These are phyloP conservation scores for Carex arenaria DNA, from an alignment of 202 grass and related monocot genomes.

Conservation along the genomic window DNA sequence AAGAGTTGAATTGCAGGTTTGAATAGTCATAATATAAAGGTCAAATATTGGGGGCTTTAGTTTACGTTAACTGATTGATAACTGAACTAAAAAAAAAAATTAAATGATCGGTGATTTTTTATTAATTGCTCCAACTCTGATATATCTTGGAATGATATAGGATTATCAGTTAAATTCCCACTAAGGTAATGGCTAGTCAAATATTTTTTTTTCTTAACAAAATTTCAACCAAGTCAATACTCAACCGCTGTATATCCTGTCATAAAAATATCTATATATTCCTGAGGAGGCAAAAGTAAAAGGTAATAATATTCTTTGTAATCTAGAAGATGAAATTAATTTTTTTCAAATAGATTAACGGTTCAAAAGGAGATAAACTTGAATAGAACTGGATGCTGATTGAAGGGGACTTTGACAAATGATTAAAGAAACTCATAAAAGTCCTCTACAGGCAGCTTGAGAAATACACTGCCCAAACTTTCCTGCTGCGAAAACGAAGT, in stretches of 20 bases:
- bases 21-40: background rate
- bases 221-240: background rate
- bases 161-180: background rate
- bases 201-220: background rate
- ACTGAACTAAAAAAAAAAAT: background rate
- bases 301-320: background rate
- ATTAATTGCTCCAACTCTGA: background rate
- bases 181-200: background rate
- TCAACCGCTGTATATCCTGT: background rate
- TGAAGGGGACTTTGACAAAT: background rate
- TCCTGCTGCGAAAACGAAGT: background rate
- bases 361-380: background rate
- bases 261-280: background rate
- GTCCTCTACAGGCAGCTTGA: background rate
- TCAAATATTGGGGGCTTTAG: background rate
- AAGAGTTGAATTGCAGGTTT: slow-evolving; percentile 5
- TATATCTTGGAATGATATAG: background rate
- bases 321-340: background rate
- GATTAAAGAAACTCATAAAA: background rate
- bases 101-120: background rate
- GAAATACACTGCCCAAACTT: background rate
- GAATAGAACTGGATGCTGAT: background rate
- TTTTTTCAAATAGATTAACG: background rate
- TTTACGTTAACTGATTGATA: background rate
- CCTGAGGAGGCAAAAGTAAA: background rate